Evolutionary conservation across 129 eudicot genomes (phyloP).

Genomic region (Gnaphalium uliginosum): DNA sequence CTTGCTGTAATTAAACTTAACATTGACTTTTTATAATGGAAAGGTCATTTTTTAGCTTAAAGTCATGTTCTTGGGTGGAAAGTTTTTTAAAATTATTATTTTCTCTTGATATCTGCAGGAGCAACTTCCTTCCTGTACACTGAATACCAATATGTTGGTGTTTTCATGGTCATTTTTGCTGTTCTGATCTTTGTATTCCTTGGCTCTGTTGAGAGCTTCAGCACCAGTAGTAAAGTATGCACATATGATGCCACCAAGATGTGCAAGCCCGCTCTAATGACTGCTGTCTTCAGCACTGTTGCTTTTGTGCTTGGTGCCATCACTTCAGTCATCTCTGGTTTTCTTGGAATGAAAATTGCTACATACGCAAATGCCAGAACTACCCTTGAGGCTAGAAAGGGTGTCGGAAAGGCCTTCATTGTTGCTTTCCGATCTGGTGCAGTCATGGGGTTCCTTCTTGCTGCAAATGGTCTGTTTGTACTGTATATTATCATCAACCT

Average conservation of each 20-base stretch:
- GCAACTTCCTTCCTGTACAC: conserved; percentile 87
- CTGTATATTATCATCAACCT: conserved; percentile 64
- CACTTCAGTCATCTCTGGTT: conserved; percentile 81
- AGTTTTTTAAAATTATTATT: background rate
- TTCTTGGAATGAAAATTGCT: conserved; percentile 94
- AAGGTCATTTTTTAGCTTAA: background rate
- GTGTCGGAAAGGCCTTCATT: conserved; percentile 87
- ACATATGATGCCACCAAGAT: conserved; percentile 58
- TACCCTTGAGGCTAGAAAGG: conserved; percentile 90
- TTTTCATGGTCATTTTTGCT: conserved; percentile 87
- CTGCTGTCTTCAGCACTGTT: conserved; percentile 83
- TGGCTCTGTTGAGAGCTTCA: conserved; percentile 91
- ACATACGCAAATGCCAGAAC: conserved; percentile 94
- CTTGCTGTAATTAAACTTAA: background rate
- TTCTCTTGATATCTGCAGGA: conserved; percentile 41
- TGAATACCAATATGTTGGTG: conserved; percentile 82
- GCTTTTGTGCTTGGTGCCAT: conserved; percentile 84
- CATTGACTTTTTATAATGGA: background rate
- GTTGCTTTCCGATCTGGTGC: conserved; percentile 93
- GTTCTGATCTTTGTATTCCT: conserved; percentile 76
- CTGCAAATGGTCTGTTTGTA: conserved; percentile 91
- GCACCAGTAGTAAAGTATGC: conserved; percentile 64
- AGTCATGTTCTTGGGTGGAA: background rate
- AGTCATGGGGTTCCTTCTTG: conserved; percentile 93
- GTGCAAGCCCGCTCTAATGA: conserved; percentile 93